Conservation (phyloP, 352 stramenopile species). For the Globisporangium mamillatum region DNA sequence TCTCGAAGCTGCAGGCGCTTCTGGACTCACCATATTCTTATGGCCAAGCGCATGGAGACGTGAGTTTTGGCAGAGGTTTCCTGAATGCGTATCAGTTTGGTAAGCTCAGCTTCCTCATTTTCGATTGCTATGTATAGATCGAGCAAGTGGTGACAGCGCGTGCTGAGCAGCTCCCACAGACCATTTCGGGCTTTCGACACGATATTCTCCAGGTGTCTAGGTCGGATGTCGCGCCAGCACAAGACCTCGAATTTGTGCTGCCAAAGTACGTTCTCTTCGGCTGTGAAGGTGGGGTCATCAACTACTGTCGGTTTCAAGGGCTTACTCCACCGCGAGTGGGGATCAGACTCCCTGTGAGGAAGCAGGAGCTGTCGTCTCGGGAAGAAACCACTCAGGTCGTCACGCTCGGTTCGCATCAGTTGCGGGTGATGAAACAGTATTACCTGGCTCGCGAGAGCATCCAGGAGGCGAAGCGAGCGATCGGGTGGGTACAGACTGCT, state of each 20-base stretch:
- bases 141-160: neutral
- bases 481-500: constrained; percentile 2
- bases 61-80: neutral
- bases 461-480: neutral
- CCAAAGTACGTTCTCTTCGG: constrained; percentile 4
- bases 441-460: constrained; percentile 1
- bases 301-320: constrained; percentile 1
- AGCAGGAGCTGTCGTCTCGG: neutral
- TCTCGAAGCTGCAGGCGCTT: neutral
- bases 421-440: constrained; percentile 1
- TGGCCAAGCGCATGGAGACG: neutral
- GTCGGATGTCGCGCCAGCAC: neutral
- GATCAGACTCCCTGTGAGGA: neutral
- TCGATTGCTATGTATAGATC: neutral
- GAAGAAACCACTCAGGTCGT: neutral
- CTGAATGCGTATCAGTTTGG: neutral
- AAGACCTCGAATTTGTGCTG: constrained; percentile 5
- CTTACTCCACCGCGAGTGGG: neutral
- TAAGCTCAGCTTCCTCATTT: neutral
- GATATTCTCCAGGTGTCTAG: neutral
- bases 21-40: constrained; percentile 10
- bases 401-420: neutral
- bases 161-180: neutral
- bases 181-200: neutral
- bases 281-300: constrained; percentile 3